These are phyloP conservation scores for Kwoniella dejecticola DNA, from an alignment of 768 basidiomycete species.

Conservation along the genomic window DNA sequence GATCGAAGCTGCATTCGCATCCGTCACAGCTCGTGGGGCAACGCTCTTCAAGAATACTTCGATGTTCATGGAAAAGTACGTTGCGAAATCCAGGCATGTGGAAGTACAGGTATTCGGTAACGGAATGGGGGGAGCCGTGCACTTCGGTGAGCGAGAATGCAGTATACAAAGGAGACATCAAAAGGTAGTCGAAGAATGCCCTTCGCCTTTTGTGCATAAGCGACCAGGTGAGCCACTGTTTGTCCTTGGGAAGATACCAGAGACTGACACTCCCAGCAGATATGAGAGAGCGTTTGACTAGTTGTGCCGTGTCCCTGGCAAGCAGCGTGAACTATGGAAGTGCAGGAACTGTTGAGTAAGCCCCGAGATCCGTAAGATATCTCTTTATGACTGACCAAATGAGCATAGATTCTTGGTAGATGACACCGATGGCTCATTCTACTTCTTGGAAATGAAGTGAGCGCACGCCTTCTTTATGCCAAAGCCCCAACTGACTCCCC, in stretches of 20 bases:
- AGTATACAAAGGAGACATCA: slow-evolving; percentile 71
- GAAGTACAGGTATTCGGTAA: slow-evolving; percentile 70
- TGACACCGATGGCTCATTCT: slow-evolving; percentile 60
- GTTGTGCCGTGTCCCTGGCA: slow-evolving; percentile 63
- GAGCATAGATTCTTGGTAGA: slow-evolving; percentile 33
- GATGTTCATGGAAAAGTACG: slow-evolving; percentile 67
- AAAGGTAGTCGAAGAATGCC: slow-evolving; percentile 72
- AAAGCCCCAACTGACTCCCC: background rate
- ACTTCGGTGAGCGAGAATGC: slow-evolving; percentile 72
- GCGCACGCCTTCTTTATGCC: background rate
- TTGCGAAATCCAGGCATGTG: slow-evolving; percentile 64
- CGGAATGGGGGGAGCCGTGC: slow-evolving; percentile 62
- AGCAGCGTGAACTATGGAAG: slow-evolving; percentile 63
- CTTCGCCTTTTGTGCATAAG: slow-evolving; percentile 63
- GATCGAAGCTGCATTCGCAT: slow-evolving; percentile 31
- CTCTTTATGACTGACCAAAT: background rate
- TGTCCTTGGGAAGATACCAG: background rate
- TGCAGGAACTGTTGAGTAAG: slow-evolving; percentile 69
- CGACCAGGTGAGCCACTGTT: slow-evolving; percentile 58
- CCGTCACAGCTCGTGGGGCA: slow-evolving; percentile 51
- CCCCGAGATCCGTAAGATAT: too few relatives aligned
- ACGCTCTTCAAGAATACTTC: slow-evolving; percentile 61
- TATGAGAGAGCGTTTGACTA: slow-evolving; percentile 60
- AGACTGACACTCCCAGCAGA: slow-evolving; percentile 48
- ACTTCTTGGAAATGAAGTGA: slow-evolving; percentile 71